Conservation (phyloP, 495 filamentous ascomycete species). For the Lepidopterella palustris region DNA sequence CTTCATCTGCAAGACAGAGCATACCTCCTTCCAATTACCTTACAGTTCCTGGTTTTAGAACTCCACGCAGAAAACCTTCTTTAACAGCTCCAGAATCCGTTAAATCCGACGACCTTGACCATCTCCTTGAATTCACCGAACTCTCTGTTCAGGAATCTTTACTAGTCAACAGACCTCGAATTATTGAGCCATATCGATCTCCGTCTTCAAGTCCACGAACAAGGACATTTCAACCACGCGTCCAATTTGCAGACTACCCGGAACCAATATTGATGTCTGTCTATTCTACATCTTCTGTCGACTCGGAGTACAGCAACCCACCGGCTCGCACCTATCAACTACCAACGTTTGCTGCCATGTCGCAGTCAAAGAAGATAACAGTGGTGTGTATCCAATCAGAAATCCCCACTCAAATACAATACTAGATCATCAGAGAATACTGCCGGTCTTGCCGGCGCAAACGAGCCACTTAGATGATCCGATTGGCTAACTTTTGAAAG, state of each 20-base stretch:
- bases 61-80: not conserved
- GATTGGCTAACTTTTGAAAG: constrained; percentile 26
- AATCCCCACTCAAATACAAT: not conserved
- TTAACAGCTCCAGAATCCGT: not conserved
- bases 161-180: not conserved
- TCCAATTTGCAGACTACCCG: constrained; percentile 1
- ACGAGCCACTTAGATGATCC: not conserved
- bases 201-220: not conserved
- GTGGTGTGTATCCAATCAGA: constrained; percentile 15
- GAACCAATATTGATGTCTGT: constrained; percentile 21
- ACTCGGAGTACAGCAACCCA: constrained; percentile 28
- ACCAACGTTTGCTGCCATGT: constrained; percentile 26
- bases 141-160: not conserved
- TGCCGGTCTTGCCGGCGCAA: not conserved
- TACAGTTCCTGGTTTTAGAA: constrained; percentile 14
- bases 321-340: constrained; percentile 20
- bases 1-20: constrained; percentile 2
- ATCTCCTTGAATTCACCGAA: not conserved
- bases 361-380: constrained; percentile 10
- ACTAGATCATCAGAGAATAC: not conserved
- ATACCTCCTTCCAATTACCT: constrained; percentile 20
- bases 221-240: not conserved
- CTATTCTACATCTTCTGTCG: constrained; percentile 14
- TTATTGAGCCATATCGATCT: not conserved
- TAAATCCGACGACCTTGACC: not conserved